Conservation (phyloP, 306 rosid genomes). For the Pachyrhizus erosus region DNA sequence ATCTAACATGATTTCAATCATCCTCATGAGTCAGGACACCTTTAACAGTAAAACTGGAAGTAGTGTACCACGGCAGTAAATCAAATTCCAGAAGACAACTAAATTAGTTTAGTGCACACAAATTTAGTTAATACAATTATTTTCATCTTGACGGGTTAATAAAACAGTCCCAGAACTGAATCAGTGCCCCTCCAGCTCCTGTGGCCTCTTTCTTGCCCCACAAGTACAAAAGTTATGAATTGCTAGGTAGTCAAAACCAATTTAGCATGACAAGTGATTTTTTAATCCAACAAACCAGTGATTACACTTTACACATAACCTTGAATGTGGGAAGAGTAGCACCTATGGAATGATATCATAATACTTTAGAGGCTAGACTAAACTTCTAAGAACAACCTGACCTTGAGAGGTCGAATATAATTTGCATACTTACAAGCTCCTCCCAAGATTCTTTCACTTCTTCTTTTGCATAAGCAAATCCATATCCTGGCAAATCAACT, state of each 20-base stretch:
- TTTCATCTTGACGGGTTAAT: not conserved
- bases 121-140: slow-evolving; percentile 16
- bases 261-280: slow-evolving; percentile 8
- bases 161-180: not conserved
- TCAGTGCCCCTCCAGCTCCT: not conserved
- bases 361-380: slow-evolving; percentile 21
- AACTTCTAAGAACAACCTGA: slow-evolving; percentile 21
- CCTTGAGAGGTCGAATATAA: slow-evolving; percentile 23
- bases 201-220: not conserved
- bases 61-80: not conserved
- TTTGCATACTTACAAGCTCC: slow-evolving; percentile 81
- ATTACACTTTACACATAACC: not conserved
- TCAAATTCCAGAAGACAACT: not conserved
- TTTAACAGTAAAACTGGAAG: not conserved
- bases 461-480: slow-evolving; percentile 97
- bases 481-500: slow-evolving; percentile 99
- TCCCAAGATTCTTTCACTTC: slow-evolving; percentile 98
- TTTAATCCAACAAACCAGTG: slow-evolving; percentile 9
- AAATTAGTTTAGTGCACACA: slow-evolving; percentile 1
- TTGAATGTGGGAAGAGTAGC: slow-evolving; percentile 11
- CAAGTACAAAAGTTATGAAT: slow-evolving; percentile 17
- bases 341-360: not conserved
- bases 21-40: not conserved
- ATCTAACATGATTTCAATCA: slow-evolving; percentile 7
- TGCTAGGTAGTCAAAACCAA: not conserved